A percentile compares a stretch with the other conserved stretches of the same genome.
Conservation (phyloP, 768 basidiomycete genomes). For the Leucocoprinus birnbaumii region DNA sequence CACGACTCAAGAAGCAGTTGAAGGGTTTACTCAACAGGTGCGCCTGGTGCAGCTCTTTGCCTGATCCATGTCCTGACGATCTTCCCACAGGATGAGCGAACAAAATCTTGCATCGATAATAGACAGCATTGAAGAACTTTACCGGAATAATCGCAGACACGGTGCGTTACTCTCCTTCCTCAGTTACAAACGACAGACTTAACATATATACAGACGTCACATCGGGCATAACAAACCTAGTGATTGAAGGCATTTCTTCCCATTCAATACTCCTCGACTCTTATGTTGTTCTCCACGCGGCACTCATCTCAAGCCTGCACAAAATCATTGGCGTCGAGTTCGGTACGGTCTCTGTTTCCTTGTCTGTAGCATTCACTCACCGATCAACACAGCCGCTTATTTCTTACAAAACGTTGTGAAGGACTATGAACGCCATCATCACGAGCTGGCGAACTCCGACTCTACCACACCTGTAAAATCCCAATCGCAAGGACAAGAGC, state of each 20-base stretch:
- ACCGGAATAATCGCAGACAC: conserved; percentile 73
- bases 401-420: conserved; percentile 74
- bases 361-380: not conserved
- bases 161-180: conserved; percentile 41
- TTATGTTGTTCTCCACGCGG: conserved; percentile 85
- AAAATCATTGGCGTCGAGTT: conserved; percentile 85
- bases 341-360: conserved; percentile 47
- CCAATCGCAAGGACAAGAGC: conserved; percentile 16
- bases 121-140: conserved; percentile 70
- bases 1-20: conserved; percentile 69
- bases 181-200: not conserved
- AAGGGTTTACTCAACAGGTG: conserved; percentile 91
- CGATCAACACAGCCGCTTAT: conserved; percentile 62
- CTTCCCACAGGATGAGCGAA: conserved; percentile 76
- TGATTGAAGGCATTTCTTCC: conserved; percentile 76
- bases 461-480: conserved; percentile 6
- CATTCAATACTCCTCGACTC: conserved; percentile 84
- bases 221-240: conserved; percentile 67
- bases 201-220: conserved; percentile 65
- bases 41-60: conserved; percentile 6
- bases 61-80: not conserved
- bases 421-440: conserved; percentile 61
- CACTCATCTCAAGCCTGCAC: conserved; percentile 78
- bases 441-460: conserved; percentile 22
- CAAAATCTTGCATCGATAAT: conserved; percentile 80